These are phyloP conservation scores for Diplosphaera chodatii DNA, from an alignment of 139 green algal species.

Conservation along the genomic window DNA sequence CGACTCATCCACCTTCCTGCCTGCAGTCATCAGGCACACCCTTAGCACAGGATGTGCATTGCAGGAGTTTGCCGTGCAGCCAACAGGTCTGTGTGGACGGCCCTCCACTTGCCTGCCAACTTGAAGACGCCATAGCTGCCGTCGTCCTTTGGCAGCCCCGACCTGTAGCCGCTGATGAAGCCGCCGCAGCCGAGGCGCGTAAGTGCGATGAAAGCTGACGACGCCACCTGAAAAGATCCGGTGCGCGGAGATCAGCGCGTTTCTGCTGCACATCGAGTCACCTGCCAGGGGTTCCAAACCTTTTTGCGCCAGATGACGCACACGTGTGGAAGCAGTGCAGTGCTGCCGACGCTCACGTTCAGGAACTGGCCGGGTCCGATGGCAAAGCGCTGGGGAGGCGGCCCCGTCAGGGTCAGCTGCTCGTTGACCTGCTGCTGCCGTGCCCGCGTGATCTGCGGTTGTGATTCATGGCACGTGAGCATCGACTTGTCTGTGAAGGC, in stretches of 20 bases:
- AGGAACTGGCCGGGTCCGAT: not conserved
- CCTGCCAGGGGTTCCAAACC: too few species aligned
- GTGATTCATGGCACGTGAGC: too few species aligned
- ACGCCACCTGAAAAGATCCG: not conserved
- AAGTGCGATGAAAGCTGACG: not conserved
- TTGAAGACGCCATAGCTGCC: conserved; percentile 35
- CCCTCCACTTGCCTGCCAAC: conserved; percentile 10
- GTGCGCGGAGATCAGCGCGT: too few species aligned
- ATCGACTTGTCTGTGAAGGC: too few species aligned
- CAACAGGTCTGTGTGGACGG: too few species aligned
- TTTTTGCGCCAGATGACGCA: too few species aligned
- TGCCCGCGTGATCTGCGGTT: not conserved
- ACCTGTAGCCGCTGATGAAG: conserved; percentile 46
- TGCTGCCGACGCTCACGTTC: not conserved
- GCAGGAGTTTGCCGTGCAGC: too few species aligned
- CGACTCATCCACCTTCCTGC: conserved; percentile 33
- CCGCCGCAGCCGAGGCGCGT: conserved; percentile 41
- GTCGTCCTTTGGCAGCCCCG: conserved; percentile 27
- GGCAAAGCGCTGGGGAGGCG: not conserved
- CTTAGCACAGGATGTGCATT: too few species aligned
- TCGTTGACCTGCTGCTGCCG: not conserved
- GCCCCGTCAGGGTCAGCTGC: not conserved
- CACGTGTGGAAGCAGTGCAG: too few species aligned
- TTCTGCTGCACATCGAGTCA: too few species aligned
- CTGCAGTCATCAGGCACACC: not conserved